Base-by-base conservation (phyloP, 495 filamentous ascomycete genomes). In the Usnea hakonensis region DNA sequence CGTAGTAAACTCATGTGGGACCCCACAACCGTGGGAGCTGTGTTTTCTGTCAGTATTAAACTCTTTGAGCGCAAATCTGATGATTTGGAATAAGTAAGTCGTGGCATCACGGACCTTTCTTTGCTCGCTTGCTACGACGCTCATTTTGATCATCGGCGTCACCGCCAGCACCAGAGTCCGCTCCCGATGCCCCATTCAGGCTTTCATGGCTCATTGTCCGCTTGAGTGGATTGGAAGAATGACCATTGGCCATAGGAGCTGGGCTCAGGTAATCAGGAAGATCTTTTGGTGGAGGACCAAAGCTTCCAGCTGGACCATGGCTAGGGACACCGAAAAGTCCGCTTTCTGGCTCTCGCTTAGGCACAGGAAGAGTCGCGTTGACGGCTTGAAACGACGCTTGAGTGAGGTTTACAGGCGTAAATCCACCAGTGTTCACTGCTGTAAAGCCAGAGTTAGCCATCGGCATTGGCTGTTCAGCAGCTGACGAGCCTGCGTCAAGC, bases 1-100 rank as follows among this genome's bases (percentile, higher is more conserved):
- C 91, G 88, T 68, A 95, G 89, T 62, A 96, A 79, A 61, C 88
- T 93, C 94, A 97, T 98, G 76, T 97, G 91, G 41, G 92, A 96
- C 35, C 95, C 94, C 64, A 90, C 91, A 61, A 97, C 89, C 43
- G 90, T 96, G 21, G 93, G 93, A 86, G 44, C 84, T 82, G 81
- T 94, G 90, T 30, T 26, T 7, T 50, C 19, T 40, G 48, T 52
- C 48, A 52, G 28, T 4, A 52, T 52, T 2, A 32, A 8, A 32
- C 32, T 7, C 28, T 21, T 32, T 9, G 28, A 52, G 48, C 28
- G 38, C 19, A 11, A 38, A 38, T n/a, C 9, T 19, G 14, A 36
- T 36, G 19, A 16, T 38, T 3, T 14, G 19, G 33, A 19, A 50
- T 30, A 1, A 0, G 30, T 50, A 13, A 30, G 19, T 3, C 28